Base-by-base conservation (phyloP, 768 basidiomycete genomes). In the Auriscalpium vulgare region DNA sequence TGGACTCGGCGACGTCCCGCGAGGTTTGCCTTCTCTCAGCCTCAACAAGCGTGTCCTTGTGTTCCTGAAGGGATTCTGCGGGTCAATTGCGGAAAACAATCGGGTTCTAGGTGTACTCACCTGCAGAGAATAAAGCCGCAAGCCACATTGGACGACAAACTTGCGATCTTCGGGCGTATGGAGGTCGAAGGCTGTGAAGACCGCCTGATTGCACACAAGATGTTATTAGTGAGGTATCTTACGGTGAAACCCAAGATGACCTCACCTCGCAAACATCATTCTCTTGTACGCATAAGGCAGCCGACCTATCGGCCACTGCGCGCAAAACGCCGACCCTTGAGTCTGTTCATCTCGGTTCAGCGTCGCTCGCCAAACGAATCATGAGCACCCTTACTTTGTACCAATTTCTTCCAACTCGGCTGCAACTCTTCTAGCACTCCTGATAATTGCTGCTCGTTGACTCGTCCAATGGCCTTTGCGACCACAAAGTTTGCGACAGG, bases 401-500 rank as follows among this genome's bases (percentile, higher is more conserved):
- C 29, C 29, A 29, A 65, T 59, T 81, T 91, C 53, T 67, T 70
- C 79, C 88, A 82, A 43, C 74, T 67, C 37, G 68, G 74, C 47
- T 73, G 68, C 37, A 94, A 72, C 64, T 93, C 90, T n/a, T 69
- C 62, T 47, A 84, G 77, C 14, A 81, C 75, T 6, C 71, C 74
- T 1, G 68, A 67, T 37, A 97, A 66, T 58, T 88, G 82, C 4
- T 72, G 70, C 16, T 69, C 73, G n/a, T 78, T 73, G 11, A 84
- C 67, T 47, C 90, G 75, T 50, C 82, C 81, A 29, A 95, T 61
- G 0, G 86, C 88, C 67, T 84, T 87, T 0, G 94, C 87, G 5
- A 94, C 76, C 19, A 97, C 94, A 63, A 93, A 99, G 66, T 98
- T 99, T 11, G 91, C 93, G 2, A 95, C 88, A 3, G 95, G 92